A percentile compares a stretch with the other conserved stretches of the same genome.
phyloP scores from a whole-genome alignment of 2,329 filamentous ascomycete species.

The Huntiella omanensis region DNA sequence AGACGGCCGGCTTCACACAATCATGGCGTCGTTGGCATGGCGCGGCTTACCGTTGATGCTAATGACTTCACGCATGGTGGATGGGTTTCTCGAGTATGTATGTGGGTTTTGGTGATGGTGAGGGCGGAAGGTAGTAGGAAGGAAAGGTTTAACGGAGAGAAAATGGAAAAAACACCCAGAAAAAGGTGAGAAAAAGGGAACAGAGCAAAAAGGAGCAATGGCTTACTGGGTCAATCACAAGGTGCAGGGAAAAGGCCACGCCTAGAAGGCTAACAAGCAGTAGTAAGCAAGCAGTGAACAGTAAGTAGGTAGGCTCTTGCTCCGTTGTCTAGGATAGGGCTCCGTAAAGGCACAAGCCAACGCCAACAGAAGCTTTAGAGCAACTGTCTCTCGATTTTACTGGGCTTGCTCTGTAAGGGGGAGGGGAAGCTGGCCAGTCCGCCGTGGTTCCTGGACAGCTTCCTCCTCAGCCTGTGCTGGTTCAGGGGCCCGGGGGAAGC shows the following conservation, averaged over 20 bases:
- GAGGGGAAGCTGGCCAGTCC: no score
- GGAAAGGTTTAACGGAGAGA: slow-evolving; percentile 4
- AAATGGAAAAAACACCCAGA: slow-evolving; percentile 5
- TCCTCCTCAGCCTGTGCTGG: no score
- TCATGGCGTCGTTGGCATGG: no score
- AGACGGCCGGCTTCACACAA: background rate
- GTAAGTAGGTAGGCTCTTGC: background rate
- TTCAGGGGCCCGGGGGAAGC: no score
- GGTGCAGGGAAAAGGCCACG: slow-evolving; percentile 15
- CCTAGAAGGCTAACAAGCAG: slow-evolving; percentile 1
- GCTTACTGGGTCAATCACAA: slow-evolving; percentile 16
- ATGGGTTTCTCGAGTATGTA: slow-evolving; percentile 6
- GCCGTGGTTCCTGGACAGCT: no score
- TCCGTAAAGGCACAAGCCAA: background rate
- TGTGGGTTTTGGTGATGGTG: slow-evolving; percentile 2
- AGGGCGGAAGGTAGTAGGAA: slow-evolving; percentile 3
- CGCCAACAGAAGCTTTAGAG: no score
- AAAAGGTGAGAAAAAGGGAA: slow-evolving; percentile 14
- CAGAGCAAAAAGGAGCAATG: slow-evolving; percentile 15
- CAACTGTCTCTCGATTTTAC: background rate
- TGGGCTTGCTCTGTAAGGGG: no score
- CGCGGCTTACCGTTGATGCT: slow-evolving; percentile 77
- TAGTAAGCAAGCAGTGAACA: background rate
- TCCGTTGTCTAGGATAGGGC: background rate
- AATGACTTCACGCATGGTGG: slow-evolving; percentile 95